Base-by-base conservation (phyloP, 176 grass and related monocot species). In the Musa schizocarpa region DNA sequence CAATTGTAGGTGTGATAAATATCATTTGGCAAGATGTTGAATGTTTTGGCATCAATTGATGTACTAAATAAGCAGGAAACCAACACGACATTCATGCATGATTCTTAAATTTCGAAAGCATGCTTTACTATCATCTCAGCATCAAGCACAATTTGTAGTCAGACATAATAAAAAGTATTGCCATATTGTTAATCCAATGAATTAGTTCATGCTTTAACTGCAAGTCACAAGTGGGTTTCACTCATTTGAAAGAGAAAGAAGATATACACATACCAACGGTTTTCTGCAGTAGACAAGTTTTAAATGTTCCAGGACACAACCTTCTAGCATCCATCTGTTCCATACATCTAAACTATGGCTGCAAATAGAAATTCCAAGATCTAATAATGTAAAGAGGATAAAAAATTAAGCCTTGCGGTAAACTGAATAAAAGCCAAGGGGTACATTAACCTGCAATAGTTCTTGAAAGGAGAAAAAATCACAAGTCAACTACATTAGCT, bases 311-410 rank as follows among this genome's bases (percentile, higher is more conserved):
- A 84, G 67, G 56, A 82, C 80, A 29, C 90, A 91, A 11, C 95
- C 95, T 63, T 89, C 88, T n/a, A 91, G 80, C 82, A 79, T 88
- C 94, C 94, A 98, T 29, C 74, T 89, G 73, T 98, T 88, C 95
- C 88, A 93, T 49, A 93, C 78, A 82, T 93, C 95, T 54, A 93
- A 98, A 70, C 80, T 87, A 78, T 91, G 82, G 52, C 86, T 53
- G 95, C 90, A 89, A 98, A 98, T 58, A 98, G 84, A 77, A 85
- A 94, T 77, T 98, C 90, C 69, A 82, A 94, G 24, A 98, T 93
- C 90, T 98, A 84, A 67, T 27, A 70, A 12, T 51, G 76, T 4
- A 70, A 50, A n/a, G 13, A 77, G 13, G 51, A 22, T 53, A 54
- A 68, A 63, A 76, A 13, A 14, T 75, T 25, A 75, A 22, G 12